Base-by-base conservation (phyloP, 2,329 filamentous ascomycete genomes). In the Parascedosporium putredinis region DNA sequence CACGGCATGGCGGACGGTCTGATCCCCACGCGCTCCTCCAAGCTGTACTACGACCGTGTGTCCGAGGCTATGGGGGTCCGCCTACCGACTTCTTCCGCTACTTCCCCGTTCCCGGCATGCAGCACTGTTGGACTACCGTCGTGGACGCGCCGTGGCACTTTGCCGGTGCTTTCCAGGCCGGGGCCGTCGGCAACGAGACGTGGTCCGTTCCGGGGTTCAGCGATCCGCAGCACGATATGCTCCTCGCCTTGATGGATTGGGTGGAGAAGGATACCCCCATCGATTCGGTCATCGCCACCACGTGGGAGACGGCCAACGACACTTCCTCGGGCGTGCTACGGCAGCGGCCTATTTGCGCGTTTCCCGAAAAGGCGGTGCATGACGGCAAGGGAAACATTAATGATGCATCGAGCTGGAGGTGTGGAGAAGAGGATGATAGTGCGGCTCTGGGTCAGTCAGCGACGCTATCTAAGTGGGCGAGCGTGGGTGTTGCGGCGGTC, bases 31-130 rank as follows among this genome's bases (percentile, higher is more conserved):
- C 54, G 58, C 10, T 59, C 59, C 1, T 62, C 64, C 6, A 53
- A 59, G 10, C 51, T 61, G 24, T 70, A 66, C 54, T 65, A 63
- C 49, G 47, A 61, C 29, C 57, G 56, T 14, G 64, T 64, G 1
- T 51, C 56, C 8, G 54, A 59, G 2, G 67, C 64, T 0, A 70
- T 75, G 64, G 60, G 58, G 57, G 55, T 2, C n/a, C 49, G 7
- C 51, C 31, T 9, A 47, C 36, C 51, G 69, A 72, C 14, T 74
- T 75, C 57, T 79, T 75, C 59, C 58, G 66, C 2, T 65, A 74
- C 54, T 78, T 78, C 57, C 58, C 64, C 3, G 67, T 77, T 5
- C 73, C 74, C 1, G 75, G 74, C 1, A 70, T 77, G 63, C 63
- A 60, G 3, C 75, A 79, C 55, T 79, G 76, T 50, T 53, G 51